Evolutionary conservation across 768 basidiomycete species (phyloP).

Genomic region (Boletus pseudo-olivaceus): DNA sequence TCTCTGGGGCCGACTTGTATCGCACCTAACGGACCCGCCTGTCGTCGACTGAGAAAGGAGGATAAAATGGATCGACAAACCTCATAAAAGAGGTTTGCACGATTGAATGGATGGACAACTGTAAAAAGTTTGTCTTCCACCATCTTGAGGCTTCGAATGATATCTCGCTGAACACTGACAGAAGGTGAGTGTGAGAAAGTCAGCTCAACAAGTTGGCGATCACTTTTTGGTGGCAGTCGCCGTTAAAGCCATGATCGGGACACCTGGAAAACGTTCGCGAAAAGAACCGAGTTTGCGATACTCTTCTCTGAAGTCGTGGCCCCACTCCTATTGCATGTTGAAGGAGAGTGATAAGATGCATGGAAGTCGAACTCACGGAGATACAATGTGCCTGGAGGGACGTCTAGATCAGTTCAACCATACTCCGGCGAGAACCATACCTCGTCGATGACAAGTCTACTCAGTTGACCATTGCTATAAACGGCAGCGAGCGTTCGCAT

Average conservation of each 20-base stretch:
- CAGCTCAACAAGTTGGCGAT: not conserved
- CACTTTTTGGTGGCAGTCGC: constrained; percentile 76
- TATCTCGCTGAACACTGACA: constrained; percentile 69
- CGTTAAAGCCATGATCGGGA: constrained; percentile 87
- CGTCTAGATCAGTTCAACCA: constrained; percentile 2
- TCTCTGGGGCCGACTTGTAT: constrained; percentile 54
- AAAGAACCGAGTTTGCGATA: constrained; percentile 72
- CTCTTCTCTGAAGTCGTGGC: constrained; percentile 73
- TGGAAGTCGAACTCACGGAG: constrained; percentile 45
- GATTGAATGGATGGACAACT: constrained; percentile 78
- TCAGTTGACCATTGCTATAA: constrained; percentile 56
- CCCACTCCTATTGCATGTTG: constrained; percentile 64
- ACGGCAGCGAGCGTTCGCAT: constrained; percentile 45
- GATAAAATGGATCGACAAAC: constrained; percentile 31
- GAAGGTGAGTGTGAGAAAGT: constrained; percentile 3
- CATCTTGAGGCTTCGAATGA: constrained; percentile 65
- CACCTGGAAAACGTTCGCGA: constrained; percentile 57
- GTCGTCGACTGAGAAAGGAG: not conserved
- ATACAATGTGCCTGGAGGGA: constrained; percentile 73
- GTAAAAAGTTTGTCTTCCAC: constrained; percentile 50
- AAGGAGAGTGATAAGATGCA: not conserved
- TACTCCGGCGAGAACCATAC: constrained; percentile 34
- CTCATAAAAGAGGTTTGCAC: constrained; percentile 79
- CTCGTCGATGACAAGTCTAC: constrained; percentile 80
- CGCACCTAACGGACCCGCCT: constrained; percentile 44